Evolutionary conservation across 169 alveolate genomes (phyloP), one percentile per base, ranked within the genome.

Genomic region (Neospora caninum): DNA sequence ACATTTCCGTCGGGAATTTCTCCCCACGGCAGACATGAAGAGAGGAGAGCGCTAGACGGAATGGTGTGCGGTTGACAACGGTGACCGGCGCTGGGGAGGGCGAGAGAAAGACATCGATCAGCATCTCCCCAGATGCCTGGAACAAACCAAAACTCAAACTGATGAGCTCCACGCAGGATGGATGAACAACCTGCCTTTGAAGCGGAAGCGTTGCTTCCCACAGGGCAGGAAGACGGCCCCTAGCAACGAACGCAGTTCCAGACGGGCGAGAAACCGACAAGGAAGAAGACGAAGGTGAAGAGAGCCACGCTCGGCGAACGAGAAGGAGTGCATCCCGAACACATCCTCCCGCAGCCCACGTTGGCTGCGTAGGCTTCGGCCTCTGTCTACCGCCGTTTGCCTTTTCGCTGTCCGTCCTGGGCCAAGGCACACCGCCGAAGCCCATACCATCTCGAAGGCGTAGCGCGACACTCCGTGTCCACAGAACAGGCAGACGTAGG

Each of bases 391-490:
- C 73, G 45, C 86, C 18, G 10, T 36, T 78, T n/a, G 7, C 45
- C 10, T 78, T 9, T 78, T 9, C 86, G 22, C n/a, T 78, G 39
- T 20, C 86, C 42, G 39, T 10, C 31, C 27, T n/a, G 29, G 86
- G 73, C 73, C 34, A 20, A 78, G 86, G 86, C 86, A 78, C 86
- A 18, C 86, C 86, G 1, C 86, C 86, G 7, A 36, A 38, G 45
- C 86, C 86, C 43, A 78, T 10, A n/a, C 86, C 86, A 18, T n/a
- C 49, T n/a, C 86, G 86, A 78, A 78, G 45, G 39, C 86, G 39
- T n/a, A 78, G 45, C 39, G 86, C 10, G 49, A 78, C 86, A 29
- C 45, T n/a, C 20, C 7, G 49, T 2, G 86, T 78, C 86, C 86
- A 78, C 86, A 78, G 86, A 18, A 78, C 27, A 64, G 73, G 73